phyloP scores from a whole-genome alignment of 2,329 filamentous ascomycete genomes.

The Paecilomyces fulvus region DNA sequence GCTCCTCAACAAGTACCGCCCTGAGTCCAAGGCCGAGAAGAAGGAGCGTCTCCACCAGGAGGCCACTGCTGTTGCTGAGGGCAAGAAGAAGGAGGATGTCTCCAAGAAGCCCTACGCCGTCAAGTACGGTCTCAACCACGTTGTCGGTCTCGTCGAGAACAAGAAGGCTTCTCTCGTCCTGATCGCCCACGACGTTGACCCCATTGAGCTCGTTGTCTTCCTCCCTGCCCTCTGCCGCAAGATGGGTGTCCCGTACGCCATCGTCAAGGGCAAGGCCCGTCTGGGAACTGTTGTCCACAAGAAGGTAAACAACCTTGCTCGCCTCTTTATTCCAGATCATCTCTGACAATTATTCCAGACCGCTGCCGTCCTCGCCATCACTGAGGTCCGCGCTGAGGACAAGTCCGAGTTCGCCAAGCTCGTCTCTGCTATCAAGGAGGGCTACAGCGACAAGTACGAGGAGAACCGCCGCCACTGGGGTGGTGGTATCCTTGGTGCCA shows the following conservation, averaged over 20 bases:
- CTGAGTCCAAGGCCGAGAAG: conserved; percentile 98
- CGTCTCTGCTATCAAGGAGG: conserved; percentile 92
- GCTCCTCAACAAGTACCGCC: conserved; percentile 99
- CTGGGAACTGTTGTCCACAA: conserved; percentile 99
- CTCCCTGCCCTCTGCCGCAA: conserved; percentile 98
- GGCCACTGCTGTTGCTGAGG: conserved; percentile 93
- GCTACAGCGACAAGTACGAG: conserved; percentile 94
- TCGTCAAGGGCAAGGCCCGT: conserved; percentile 99
- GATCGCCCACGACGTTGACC: conserved; percentile 99
- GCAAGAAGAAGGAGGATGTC: conserved; percentile 99
- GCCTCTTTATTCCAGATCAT: neutral
- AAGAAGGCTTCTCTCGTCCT: conserved; percentile 99
- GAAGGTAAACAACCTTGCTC: conserved; percentile 56
- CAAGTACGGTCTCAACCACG: conserved; percentile 99
- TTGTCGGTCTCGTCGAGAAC: conserved; percentile 94
- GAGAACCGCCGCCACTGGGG: conserved; percentile 90
- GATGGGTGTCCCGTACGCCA: conserved; percentile 99
- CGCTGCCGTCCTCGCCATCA: conserved; percentile 87
- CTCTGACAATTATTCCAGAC: conserved; percentile 53
- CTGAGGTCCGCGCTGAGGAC: conserved; percentile 96
- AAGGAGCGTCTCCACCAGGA: conserved; percentile 99
- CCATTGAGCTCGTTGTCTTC: conserved; percentile 99
- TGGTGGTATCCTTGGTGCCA: conserved; percentile 98
- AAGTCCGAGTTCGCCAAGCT: conserved; percentile 98
- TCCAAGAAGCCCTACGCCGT: conserved; percentile 99